Base-by-base conservation (phyloP, 2,329 filamentous ascomycete genomes). In the Rhynchosporium secalis region DNA sequence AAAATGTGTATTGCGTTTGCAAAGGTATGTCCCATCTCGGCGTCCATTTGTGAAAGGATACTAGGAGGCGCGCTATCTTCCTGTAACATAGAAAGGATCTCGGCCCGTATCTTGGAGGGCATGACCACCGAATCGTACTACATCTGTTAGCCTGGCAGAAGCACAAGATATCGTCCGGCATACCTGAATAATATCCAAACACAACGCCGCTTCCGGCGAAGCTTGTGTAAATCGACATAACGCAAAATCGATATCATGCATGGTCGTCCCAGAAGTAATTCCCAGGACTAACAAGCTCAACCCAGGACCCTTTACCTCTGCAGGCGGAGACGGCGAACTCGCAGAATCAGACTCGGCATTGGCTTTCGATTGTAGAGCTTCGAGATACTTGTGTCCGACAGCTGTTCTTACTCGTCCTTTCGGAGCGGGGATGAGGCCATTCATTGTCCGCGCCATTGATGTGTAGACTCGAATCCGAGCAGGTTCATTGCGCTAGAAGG, bases 41-140 rank as follows among this genome's bases (percentile, higher is more conserved):
- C 70, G 38, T 74, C 71, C 69, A 74, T 72, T 58, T 73, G 72
- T 3, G 72, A 73, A 4, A 74, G 58, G 69, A 73, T 69, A 63
- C 72, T 73, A 12, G 72, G 72, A 6, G 71, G 69, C n/a, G 70
- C 71, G 8, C 69, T 68, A 62, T 73, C 71, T 66, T 74, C 70
- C 69, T 67, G 68, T 15, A 74, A 62, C 71, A 74, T 72, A 4
- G 70, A 67, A 4, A 74, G 64, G n/a, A 74, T 70, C 56, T 73
- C 71, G 43, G 62, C 68, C 65, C 71, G 70, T 9, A 74, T 72
- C 58, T 72, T 72, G 13, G 71, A 73, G 29, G 72, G 72, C 70
- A 74, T 72, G 31, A 71, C 65, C n/a, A 74, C 71, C 3, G 70
- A 72, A 65, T 74, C 72, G 63, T 74, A 71, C 72, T 74, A 47